A percentile compares a stretch with the other conserved stretches of the same genome.
phyloP scores from a whole-genome alignment of 192 early-diverging fungal species.

The Geosiphon pyriformis region DNA sequence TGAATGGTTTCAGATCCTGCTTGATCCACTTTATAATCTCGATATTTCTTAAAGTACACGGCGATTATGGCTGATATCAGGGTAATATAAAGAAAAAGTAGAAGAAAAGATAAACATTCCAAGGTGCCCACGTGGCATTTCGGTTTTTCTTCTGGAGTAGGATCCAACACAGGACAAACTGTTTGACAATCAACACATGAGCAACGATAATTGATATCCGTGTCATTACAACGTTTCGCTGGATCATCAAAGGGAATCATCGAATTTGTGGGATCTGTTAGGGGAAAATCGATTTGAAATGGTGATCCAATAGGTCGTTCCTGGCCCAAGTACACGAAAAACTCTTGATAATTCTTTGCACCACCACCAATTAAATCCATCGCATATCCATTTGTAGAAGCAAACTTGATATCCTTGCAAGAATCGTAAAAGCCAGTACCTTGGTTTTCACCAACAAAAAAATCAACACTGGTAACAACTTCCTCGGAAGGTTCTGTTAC shows the following conservation, averaged over 20 bases:
- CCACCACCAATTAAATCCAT: conserved; percentile 66
- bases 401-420: conserved; percentile 66
- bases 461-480: conserved; percentile 44
- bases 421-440: conserved; percentile 53
- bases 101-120: conserved; percentile 47
- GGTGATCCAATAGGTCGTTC: conserved; percentile 55
- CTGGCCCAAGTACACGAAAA: conserved; percentile 51
- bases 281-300: conserved; percentile 60
- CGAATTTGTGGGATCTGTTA: conserved; percentile 25
- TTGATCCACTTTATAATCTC: conserved; percentile 21
- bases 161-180: conserved; percentile 48
- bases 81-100: conserved; percentile 37
- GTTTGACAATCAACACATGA: conserved; percentile 57
- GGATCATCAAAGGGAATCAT: conserved; percentile 32
- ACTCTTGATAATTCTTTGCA: conserved; percentile 48
- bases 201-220: conserved; percentile 45
- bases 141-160: conserved; percentile 40
- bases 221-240: conserved; percentile 47
- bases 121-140: conserved; percentile 42
- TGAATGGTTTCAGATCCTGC: conserved; percentile 43
- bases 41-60: conserved; percentile 28
- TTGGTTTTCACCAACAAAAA: conserved; percentile 48
- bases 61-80: conserved; percentile 26
- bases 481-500: conserved; percentile 24
- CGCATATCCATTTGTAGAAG: conserved; percentile 55